phyloP scores from a whole-genome alignment of 768 basidiomycete species.

The Tricholoma sp. region DNA sequence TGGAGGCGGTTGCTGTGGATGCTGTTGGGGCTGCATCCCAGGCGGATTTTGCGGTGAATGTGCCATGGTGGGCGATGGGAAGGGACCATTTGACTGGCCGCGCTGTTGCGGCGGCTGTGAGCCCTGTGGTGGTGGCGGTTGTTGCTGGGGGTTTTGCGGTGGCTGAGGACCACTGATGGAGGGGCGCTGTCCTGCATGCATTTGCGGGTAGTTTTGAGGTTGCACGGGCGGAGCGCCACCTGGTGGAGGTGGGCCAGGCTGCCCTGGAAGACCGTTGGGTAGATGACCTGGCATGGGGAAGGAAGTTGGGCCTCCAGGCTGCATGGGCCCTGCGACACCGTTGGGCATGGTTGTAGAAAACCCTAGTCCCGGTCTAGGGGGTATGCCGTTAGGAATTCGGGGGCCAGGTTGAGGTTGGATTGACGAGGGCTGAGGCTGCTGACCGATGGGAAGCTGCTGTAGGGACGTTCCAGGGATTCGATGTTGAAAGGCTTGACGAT shows the following conservation, averaged over 20 bases:
- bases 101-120: constrained; percentile 32
- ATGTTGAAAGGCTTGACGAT: constrained; percentile 26
- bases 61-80: constrained; percentile 62
- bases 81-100: constrained; percentile 42
- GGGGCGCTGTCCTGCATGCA: constrained; percentile 13
- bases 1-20: constrained; percentile 26
- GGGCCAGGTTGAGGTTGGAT: constrained; percentile 21
- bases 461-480: constrained; percentile 19
- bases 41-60: constrained; percentile 49
- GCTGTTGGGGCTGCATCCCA: constrained; percentile 18
- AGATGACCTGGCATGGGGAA: constrained; percentile 25
- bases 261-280: constrained; percentile 21
- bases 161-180: constrained; percentile 18
- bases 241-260: constrained; percentile 19
- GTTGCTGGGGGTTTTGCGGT: constrained; percentile 15
- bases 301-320: constrained; percentile 10
- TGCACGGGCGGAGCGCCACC: constrained; percentile 21
- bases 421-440: constrained; percentile 16
- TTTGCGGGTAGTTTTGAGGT: constrained; percentile 22
- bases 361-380: constrained; percentile 15
- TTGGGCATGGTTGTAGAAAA: constrained; percentile 22
- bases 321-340: constrained; percentile 20
- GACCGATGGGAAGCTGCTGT: constrained; percentile 19
- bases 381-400: constrained; percentile 17
- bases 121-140: constrained; percentile 10